A percentile compares a stretch with the other conserved stretches of the same genome.
Conservation (phyloP, 371 early-diverging fungal species). For the Apophysomyces elegans region DNA sequence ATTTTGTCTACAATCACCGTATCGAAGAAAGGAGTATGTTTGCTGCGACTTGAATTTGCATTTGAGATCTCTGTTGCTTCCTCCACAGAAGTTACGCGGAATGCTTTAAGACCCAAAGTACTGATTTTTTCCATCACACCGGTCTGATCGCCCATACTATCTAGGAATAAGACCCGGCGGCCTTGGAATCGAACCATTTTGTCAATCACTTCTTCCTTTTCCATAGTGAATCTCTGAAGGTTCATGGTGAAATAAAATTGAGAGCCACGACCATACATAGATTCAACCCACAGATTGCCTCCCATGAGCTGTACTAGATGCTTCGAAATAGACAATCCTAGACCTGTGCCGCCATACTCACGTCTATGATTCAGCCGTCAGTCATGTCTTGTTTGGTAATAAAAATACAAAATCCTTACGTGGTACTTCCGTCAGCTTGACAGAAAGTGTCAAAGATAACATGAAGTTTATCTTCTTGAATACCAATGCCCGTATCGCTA, state of each 20-base stretch:
- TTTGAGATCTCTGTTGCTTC: slow-evolving; percentile 39
- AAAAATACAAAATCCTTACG: slow-evolving; percentile 38
- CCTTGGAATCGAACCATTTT: slow-evolving; percentile 54
- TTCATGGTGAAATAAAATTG: slow-evolving; percentile 74
- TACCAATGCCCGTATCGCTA: slow-evolving; percentile 88
- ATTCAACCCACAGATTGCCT: slow-evolving; percentile 72
- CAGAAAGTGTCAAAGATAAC: slow-evolving; percentile 83
- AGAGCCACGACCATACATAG: slow-evolving; percentile 69
- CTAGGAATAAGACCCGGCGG: slow-evolving; percentile 56
- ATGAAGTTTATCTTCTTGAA: slow-evolving; percentile 71
- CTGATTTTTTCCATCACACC: slow-evolving; percentile 25
- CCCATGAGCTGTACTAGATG: slow-evolving; percentile 62
- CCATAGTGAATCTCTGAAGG: slow-evolving; percentile 43
- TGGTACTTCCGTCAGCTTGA: slow-evolving; percentile 83
- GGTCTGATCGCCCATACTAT: slow-evolving; percentile 32
- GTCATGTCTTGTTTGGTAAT: background rate
- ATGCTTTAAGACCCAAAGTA: slow-evolving; percentile 25
- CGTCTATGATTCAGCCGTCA: slow-evolving; percentile 25
- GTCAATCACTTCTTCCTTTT: slow-evolving; percentile 40
- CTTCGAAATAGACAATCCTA: slow-evolving; percentile 62
- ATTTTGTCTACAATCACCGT: slow-evolving; percentile 50
- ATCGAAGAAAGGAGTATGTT: slow-evolving; percentile 39
- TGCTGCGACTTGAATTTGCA: slow-evolving; percentile 20
- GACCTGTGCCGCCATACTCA: slow-evolving; percentile 62
- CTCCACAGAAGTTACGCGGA: slow-evolving; percentile 34